Conservation (phyloP, 345 rosid genomes). For the Limnanthes douglasii region DNA sequence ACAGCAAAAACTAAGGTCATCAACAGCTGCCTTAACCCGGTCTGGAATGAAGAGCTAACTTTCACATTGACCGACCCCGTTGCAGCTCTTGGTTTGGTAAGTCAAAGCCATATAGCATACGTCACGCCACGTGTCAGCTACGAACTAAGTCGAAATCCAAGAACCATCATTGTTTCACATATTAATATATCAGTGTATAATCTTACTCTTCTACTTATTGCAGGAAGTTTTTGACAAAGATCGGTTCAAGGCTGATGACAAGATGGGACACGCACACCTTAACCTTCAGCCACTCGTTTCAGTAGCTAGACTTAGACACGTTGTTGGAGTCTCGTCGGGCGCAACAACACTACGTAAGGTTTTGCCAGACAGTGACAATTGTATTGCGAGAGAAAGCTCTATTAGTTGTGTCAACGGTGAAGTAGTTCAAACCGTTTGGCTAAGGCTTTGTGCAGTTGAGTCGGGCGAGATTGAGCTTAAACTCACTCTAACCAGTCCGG, state of each 20-base stretch:
- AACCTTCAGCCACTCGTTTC: slow-evolving; percentile 83
- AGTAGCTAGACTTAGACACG: slow-evolving; percentile 65
- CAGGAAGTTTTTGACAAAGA: slow-evolving; percentile 99
- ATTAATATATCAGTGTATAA: no score
- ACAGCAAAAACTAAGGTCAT: slow-evolving; percentile 85
- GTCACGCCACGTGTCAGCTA: no score
- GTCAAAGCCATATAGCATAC: no score
- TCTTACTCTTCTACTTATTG: no score
- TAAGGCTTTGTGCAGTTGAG: slow-evolving; percentile 68
- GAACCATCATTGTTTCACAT: no score
- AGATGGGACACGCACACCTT: slow-evolving; percentile 86
- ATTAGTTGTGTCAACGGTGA: slow-evolving; percentile 60
- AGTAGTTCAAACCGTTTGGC: slow-evolving; percentile 83
- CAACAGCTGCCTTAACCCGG: slow-evolving; percentile 83
- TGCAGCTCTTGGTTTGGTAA: slow-evolving; percentile 46
- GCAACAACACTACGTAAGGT: slow-evolving; percentile 69
- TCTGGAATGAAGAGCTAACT: slow-evolving; percentile 87
- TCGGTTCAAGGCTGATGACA: slow-evolving; percentile 93
- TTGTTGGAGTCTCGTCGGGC: slow-evolving; percentile 48
- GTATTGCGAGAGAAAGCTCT: slow-evolving; percentile 68
- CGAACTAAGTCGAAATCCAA: no score
- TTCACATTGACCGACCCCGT: slow-evolving; percentile 62
- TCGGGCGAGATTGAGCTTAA: slow-evolving; percentile 91
- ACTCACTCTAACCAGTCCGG: slow-evolving; percentile 42
- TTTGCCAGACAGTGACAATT: slow-evolving; percentile 65